Percentiles rank a stretch among this genome's conserved stretches.
phyloP scores from a whole-genome alignment of 768 basidiomycete species.

The Heimioporus sp. region DNA sequence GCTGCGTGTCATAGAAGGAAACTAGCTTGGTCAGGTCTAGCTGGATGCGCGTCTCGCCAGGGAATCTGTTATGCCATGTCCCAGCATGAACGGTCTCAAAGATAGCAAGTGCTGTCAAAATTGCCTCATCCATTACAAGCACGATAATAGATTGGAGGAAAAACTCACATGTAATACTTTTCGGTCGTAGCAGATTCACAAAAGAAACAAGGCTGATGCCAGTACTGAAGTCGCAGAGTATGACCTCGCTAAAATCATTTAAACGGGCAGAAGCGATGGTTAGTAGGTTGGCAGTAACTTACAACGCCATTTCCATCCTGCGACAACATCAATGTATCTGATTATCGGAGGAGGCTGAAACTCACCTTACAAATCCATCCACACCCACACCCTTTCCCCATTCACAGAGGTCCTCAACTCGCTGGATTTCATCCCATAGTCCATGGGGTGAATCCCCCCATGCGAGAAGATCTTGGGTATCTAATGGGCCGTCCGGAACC shows the following conservation, averaged over 20 bases:
- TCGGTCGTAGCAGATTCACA: background rate
- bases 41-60: conserved; percentile 35
- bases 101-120: background rate
- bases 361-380: conserved; percentile 47
- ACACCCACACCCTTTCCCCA: conserved; percentile 42
- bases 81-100: conserved; percentile 18
- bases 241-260: background rate
- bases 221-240: background rate
- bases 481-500: conserved; percentile 42
- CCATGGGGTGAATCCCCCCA: conserved; percentile 20
- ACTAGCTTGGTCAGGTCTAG: conserved; percentile 33
- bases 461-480: conserved; percentile 45
- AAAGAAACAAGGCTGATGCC: background rate
- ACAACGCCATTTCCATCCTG: conserved; percentile 35
- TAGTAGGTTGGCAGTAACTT: conserved; percentile 1
- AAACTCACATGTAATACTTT: background rate
- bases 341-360: background rate
- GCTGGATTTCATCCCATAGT: no score
- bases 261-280: background rate
- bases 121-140: background rate
- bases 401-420: conserved; percentile 33
- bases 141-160: background rate
- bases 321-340: background rate
- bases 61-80: conserved; percentile 34
- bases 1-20: conserved; percentile 36